These are phyloP conservation scores for Emericellopsis cladophorae DNA, from an alignment of 2,329 filamentous ascomycete genomes.

Conservation along the genomic window DNA sequence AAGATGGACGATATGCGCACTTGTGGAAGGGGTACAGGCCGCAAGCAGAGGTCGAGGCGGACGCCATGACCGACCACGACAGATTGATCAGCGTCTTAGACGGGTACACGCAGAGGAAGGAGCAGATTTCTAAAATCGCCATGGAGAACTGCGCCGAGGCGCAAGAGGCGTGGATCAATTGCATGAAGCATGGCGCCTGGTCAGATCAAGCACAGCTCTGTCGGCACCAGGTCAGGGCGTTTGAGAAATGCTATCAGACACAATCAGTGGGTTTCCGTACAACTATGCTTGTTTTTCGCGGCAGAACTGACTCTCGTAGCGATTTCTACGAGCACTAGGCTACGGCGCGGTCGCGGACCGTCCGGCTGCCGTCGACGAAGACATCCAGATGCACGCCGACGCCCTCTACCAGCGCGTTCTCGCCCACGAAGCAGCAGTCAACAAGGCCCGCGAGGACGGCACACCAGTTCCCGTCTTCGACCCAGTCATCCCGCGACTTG, in stretches of 20 bases:
- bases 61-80: slow-evolving; percentile 63
- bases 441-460: slow-evolving; percentile 52
- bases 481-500: slow-evolving; percentile 33
- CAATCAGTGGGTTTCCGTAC: slow-evolving; percentile 50
- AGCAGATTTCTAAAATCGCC: slow-evolving; percentile 65
- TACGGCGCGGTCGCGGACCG: slow-evolving; percentile 62
- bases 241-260: slow-evolving; percentile 80
- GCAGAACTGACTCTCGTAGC: slow-evolving; percentile 26
- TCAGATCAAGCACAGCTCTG: slow-evolving; percentile 68
- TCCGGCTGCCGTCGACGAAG: slow-evolving; percentile 59
- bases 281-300: not conserved
- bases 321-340: slow-evolving; percentile 81
- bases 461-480: slow-evolving; percentile 46
- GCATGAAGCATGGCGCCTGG: slow-evolving; percentile 63
- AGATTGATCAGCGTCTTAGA: slow-evolving; percentile 70
- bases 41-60: slow-evolving; percentile 54
- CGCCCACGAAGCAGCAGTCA: slow-evolving; percentile 63
- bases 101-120: slow-evolving; percentile 71
- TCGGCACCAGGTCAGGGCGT: slow-evolving; percentile 58
- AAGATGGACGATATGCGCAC: slow-evolving; percentile 59
- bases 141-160: slow-evolving; percentile 89
- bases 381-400: slow-evolving; percentile 94
- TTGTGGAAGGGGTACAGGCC: slow-evolving; percentile 88
- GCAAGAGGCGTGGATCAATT: slow-evolving; percentile 70
- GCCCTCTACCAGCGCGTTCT: slow-evolving; percentile 79